Evolutionary conservation across 805 yeast genomes (phyloP).

Genomic region (Yarrowia sp.): DNA sequence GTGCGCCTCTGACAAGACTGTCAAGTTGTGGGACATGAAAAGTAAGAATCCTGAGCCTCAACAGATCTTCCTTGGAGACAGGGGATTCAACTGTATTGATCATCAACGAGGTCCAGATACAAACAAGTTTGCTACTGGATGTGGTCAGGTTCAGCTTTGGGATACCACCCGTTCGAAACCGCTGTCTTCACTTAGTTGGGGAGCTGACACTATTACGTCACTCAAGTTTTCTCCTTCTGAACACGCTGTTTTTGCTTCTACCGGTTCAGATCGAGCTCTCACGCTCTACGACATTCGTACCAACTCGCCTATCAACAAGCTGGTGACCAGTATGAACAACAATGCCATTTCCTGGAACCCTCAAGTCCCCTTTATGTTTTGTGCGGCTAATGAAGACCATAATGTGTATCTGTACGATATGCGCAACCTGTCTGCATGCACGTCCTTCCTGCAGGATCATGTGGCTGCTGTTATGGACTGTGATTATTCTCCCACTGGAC

Average conservation of each 20-base stretch:
- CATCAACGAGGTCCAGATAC: constrained; percentile 69
- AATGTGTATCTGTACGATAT: constrained; percentile 93
- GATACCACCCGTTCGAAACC: constrained; percentile 78
- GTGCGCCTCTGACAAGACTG: constrained; percentile 86
- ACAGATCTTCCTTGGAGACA: constrained; percentile 79
- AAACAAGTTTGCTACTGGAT: constrained; percentile 79
- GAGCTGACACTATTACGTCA: constrained; percentile 82
- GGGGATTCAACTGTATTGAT: constrained; percentile 80
- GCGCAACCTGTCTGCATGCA: constrained; percentile 80
- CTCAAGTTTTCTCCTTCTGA: constrained; percentile 90
- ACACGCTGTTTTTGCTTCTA: constrained; percentile 80
- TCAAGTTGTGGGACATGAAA: constrained; percentile 83
- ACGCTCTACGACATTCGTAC: constrained; percentile 90
- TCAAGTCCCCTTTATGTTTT: constrained; percentile 93
- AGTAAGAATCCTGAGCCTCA: constrained; percentile 53
- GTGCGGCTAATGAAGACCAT: constrained; percentile 90
- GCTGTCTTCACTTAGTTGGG: constrained; percentile 82
- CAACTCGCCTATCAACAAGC: constrained; percentile 86
- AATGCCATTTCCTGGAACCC: constrained; percentile 95
- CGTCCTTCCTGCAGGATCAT: constrained; percentile 89
- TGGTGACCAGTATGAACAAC: constrained; percentile 76
- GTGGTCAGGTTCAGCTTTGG: constrained; percentile 90
- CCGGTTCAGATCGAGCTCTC: constrained; percentile 87
- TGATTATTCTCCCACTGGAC: constrained; percentile 96
- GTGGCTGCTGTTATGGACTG: constrained; percentile 93